Base-by-base conservation (phyloP, 2,329 filamentous ascomycete species). In the Verruconis gallopava region DNA sequence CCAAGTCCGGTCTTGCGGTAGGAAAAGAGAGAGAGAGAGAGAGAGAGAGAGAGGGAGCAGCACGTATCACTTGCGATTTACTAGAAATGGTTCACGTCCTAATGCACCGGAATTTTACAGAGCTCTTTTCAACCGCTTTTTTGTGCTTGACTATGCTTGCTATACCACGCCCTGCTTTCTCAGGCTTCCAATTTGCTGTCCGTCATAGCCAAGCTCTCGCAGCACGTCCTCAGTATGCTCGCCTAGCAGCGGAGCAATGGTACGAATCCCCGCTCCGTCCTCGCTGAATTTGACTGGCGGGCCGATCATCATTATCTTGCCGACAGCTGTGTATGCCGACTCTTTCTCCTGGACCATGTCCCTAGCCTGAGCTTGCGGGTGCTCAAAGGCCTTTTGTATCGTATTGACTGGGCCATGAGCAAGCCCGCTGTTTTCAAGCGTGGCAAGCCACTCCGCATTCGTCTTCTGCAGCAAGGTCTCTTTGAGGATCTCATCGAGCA, bases 351-450 rank as follows among this genome's bases (percentile, higher is more conserved):
- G 17, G 2, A 40, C 25, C 38, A 40, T 33, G 13, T 17, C 25
- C 4, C 38, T 21, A 30, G 38, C 38, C 14, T 48, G 32, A 0
- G 59, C 59, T 46, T 70, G 65, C 4, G 63, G 62, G 47, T 68
- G 66, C 4, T 54, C 48, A 45, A 69, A 68, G 0, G 61, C 64
- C 20, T 53, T 51, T 45, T 68, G 55, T 32, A 69, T 60, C 2
- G 52, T 63, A 46, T 69, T 70, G 28, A 69, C 63, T 1, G 65
- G 59, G 0, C 59, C 66, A 41, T 68, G 65, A 0, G 67, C 63
- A 48, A 71, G 53, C 2, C 63, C 64, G 19, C 58, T 65, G 0
- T 59, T 60, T 15, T 65, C 61, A 38, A 70, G 61, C 0, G 55
- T 48, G 1, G 38, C 21, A 4, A 62, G 44, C 65, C 64, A 68